Conservation (phyloP, 371 early-diverging fungal species). For the Mortierella sp. region DNA sequence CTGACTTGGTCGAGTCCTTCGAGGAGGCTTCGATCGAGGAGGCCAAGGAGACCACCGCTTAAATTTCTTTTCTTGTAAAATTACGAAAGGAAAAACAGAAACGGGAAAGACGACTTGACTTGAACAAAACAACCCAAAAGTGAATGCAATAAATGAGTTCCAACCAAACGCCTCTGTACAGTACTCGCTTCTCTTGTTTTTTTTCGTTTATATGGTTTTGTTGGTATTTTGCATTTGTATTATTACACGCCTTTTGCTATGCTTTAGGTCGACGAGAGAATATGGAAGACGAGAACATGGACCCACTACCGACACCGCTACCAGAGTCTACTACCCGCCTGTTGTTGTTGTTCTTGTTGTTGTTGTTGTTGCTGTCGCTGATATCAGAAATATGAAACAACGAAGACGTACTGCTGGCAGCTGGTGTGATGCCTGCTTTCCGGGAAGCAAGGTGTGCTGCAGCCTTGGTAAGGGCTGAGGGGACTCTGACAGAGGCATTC, state of each 20-base stretch:
- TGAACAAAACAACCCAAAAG: slow-evolving; percentile 8
- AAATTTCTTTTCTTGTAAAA: slow-evolving; percentile 9
- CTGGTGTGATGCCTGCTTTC: slow-evolving; percentile 14
- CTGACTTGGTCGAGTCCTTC: slow-evolving; percentile 62
- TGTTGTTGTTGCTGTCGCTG: too few species aligned
- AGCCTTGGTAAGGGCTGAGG: slow-evolving; percentile 26
- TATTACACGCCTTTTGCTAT: background rate
- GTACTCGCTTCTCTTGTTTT: background rate
- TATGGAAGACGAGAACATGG: background rate
- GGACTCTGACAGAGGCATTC: slow-evolving; percentile 22
- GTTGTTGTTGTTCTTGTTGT: background rate
- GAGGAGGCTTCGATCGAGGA: slow-evolving; percentile 60
- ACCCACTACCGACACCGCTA: background rate
- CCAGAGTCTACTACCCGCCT: background rate
- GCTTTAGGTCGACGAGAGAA: slow-evolving; percentile 6
- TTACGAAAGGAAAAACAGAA: slow-evolving; percentile 10
- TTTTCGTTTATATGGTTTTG: background rate
- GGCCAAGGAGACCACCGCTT: slow-evolving; percentile 41
- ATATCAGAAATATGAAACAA: background rate
- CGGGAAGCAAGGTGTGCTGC: slow-evolving; percentile 35
- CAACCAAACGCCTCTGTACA: background rate
- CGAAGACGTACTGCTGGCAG: background rate
- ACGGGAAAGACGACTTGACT: slow-evolving; percentile 3
- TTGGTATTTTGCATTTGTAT: background rate
- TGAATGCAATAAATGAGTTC: slow-evolving; percentile 9